These are phyloP conservation scores for Albophoma yamanashiensis DNA, from an alignment of 2,329 filamentous ascomycete genomes.

Conservation along the genomic window DNA sequence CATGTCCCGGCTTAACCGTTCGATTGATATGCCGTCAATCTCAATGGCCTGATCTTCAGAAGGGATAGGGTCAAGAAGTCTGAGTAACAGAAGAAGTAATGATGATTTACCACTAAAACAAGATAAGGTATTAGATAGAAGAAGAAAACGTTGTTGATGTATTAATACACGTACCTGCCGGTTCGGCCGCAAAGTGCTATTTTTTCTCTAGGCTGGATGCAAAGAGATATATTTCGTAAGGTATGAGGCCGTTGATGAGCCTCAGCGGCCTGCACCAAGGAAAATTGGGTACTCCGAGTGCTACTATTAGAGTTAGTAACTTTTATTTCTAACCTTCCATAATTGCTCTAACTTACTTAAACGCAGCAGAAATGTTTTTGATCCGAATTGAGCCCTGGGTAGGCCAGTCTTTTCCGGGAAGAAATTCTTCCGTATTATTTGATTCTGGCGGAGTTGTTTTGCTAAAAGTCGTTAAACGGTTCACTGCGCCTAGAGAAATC, in stretches of 20 bases:
- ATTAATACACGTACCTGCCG: not conserved
- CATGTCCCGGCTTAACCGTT: not conserved
- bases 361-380: not conserved
- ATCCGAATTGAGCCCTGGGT: not conserved
- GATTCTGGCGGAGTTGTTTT: not conserved
- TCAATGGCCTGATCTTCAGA: not conserved
- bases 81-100: not conserved
- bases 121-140: not conserved
- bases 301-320: not conserved
- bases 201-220: not conserved
- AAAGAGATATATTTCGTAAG: not conserved
- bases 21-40: not conserved
- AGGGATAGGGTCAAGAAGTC: not conserved
- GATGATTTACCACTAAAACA: not conserved
- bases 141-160: not conserved
- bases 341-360: not conserved
- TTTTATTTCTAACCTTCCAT: no score
- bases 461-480: not conserved
- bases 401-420: not conserved
- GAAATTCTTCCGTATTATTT: not conserved
- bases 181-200: not conserved
- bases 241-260: not conserved
- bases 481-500: not conserved
- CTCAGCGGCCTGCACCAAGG: no score
- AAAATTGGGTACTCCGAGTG: not conserved